Conservation (phyloP, 176 grass and related monocot genomes). For the Saccharum spontaneum region DNA sequence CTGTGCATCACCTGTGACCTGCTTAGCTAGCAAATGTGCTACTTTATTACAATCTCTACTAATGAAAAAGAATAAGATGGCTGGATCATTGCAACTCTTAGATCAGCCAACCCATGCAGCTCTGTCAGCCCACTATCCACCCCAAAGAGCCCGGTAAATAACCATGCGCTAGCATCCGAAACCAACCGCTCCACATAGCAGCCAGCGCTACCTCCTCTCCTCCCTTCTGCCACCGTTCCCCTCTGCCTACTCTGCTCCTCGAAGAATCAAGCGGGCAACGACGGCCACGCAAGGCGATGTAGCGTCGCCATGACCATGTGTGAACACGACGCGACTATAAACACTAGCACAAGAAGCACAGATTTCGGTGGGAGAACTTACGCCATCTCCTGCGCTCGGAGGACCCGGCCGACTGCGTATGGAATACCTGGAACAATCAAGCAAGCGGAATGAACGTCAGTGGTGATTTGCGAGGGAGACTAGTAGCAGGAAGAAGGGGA, state of each 20-base stretch:
- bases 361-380: slow-evolving; percentile 9
- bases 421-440: not conserved
- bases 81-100: not conserved
- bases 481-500: not conserved
- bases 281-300: not conserved
- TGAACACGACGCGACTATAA: not conserved
- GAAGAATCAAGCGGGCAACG: not conserved
- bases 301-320: not conserved
- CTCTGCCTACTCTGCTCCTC: not conserved
- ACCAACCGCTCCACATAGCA: not conserved
- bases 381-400: slow-evolving; percentile 24
- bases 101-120: not conserved
- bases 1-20: too few relatives aligned
- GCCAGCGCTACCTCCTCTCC: not conserved
- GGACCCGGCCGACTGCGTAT: not conserved
- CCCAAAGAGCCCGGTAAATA: not conserved
- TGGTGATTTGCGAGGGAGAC: not conserved
- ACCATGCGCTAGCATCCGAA: not conserved
- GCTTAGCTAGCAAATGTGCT: too few relatives aligned
- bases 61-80: not conserved
- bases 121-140: not conserved
- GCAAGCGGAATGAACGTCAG: not conserved
- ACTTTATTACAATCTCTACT: too few relatives aligned
- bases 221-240: too few relatives aligned
- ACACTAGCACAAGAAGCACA: not conserved